Base-by-base conservation (phyloP, 2,329 filamentous ascomycete species). In the Hypoxylon rubiginosum region DNA sequence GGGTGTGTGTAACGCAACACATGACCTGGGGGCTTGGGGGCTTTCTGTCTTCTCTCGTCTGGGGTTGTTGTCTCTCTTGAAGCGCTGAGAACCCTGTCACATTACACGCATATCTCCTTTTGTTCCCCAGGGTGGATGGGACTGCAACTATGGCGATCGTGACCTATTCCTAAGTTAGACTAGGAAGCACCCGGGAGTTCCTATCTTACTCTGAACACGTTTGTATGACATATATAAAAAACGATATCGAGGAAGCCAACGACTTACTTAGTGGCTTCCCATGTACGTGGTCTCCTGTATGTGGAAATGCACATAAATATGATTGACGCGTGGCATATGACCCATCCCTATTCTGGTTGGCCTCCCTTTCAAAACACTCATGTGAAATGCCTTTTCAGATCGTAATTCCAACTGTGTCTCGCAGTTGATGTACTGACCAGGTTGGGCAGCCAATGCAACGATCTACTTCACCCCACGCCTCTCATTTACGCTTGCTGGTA, bases 401-500 rank as follows among this genome's bases (percentile, higher is more conserved):
- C 58, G 61, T 51, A 58, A 69, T 67, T 62, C 53, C 62, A 64
- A 53, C 55, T 48, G 49, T 53, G 46, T 62, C 58, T 68, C 62
- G 66, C 58, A 63, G 55, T 63, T 56, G 46, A 19, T 45, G 55
- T 49, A 30, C 43, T 26, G 51, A 19, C 55, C 39, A 50, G 57
- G 64, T 56, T 62, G 64, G 53, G 58, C 50, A 52, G 53, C 55
- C 34, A 58, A 70, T 70, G 65, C 59, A 68, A 70, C 62, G 64
- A 62, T 68, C 67, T 63, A 21, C 67, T 63, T 49, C 46, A 70
- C 65, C 67, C 67, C 67, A 70, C 65, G 65, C 67, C 28, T 63
- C 55, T 55, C 45, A 32, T 61, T 66, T 46, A 52, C 52, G 41
- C 53, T 59, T 60, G 32, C 49, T 59, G 50, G 50, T 46, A 49